Conservation (phyloP, 2,329 filamentous ascomycete species). For the Tolypocladium inflatum region DNA sequence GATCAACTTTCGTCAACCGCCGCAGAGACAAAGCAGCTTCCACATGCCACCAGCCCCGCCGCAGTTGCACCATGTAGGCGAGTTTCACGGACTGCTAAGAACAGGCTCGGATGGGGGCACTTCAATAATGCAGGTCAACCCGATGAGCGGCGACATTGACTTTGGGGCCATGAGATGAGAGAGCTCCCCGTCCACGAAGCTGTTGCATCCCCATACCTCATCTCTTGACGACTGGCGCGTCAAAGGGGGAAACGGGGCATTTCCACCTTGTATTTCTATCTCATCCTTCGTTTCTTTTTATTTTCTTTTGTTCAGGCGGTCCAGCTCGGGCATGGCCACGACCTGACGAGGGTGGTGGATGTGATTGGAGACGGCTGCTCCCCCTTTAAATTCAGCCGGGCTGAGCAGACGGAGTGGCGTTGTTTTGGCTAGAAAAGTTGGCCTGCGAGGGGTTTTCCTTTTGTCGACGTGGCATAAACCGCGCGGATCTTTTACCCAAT, state of each 20-base stretch:
- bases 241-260: background rate
- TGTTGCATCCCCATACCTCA: background rate
- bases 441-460: background rate
- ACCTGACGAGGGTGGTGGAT: background rate
- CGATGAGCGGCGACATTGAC: conserved; percentile 18
- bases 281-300: background rate
- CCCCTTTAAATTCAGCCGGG: background rate
- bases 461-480: background rate
- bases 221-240: background rate
- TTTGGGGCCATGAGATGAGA: conserved; percentile 11
- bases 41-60: conserved; percentile 17
- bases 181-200: background rate
- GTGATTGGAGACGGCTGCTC: background rate
- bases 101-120: conserved; percentile 26
- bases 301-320: background rate
- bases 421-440: background rate
- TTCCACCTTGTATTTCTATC: background rate
- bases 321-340: background rate
- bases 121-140: conserved; percentile 15
- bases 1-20: conserved; percentile 16
- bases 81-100: conserved; percentile 41
- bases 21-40: conserved; percentile 22
- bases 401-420: background rate
- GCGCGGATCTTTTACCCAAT: background rate
- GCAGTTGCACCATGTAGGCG: conserved; percentile 19